These are phyloP conservation scores for Barnettozyma populi DNA, from an alignment of 805 yeast species.

Conservation along the genomic window DNA sequence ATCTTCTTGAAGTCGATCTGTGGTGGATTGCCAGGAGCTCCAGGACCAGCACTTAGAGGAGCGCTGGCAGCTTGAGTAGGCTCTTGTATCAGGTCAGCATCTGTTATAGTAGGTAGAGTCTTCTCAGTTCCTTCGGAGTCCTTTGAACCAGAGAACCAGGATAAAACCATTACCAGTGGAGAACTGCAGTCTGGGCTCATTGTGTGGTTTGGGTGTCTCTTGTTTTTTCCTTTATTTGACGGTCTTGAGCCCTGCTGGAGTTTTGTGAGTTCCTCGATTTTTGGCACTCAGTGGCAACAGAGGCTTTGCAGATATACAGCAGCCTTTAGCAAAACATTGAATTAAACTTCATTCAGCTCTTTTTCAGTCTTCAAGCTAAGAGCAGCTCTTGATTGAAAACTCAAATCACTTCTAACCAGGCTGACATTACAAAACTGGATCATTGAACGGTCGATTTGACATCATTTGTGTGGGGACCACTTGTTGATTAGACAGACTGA, in stretches of 20 bases:
- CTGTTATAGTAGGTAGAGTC: not conserved
- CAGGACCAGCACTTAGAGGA: slow-evolving; percentile 6
- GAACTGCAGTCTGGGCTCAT: not conserved
- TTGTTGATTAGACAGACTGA: not conserved
- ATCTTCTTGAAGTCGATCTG: slow-evolving; percentile 21
- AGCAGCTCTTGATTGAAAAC: not conserved
- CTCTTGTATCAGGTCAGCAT: not conserved
- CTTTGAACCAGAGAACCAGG: slow-evolving; percentile 2
- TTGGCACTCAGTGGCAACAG: not conserved
- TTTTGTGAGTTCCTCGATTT: not conserved
- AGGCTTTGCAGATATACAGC: not conserved
- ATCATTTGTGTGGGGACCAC: not conserved
- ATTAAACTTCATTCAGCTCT: not conserved
- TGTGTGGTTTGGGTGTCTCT: no score
- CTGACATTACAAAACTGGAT: not conserved
- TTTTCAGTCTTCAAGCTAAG: not conserved
- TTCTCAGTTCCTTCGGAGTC: not conserved
- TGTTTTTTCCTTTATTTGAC: no score
- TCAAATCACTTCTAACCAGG: not conserved
- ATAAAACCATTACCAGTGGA: slow-evolving; percentile 2
- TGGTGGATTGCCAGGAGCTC: slow-evolving; percentile 15
- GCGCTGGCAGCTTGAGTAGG: not conserved
- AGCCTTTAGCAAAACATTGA: not conserved
- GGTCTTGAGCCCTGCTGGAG: not conserved
- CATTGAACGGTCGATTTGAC: not conserved